Evolutionary conservation across 352 stramenopile species (phyloP), one percentile per base, ranked within the genome.

Genomic region (Heterotrichella gracilis): DNA sequence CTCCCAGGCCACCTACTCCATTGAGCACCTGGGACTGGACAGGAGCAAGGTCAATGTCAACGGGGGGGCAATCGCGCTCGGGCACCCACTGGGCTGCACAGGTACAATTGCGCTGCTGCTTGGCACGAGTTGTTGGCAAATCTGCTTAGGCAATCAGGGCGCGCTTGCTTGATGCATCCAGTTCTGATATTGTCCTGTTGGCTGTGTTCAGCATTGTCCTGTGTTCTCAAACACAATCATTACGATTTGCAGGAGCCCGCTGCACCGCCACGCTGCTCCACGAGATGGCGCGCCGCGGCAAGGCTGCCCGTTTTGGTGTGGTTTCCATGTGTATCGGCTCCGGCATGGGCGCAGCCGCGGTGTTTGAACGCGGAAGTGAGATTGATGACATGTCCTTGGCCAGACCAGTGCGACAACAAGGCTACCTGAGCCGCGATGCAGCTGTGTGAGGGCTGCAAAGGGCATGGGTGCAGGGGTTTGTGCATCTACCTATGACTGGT

Each of bases 241-340:
- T n/a, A n/a, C n/a, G n/a, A n/a, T n/a, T n/a, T n/a, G n/a, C 70
- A 22, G 70, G 70, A 20, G 70, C 70, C 23, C 84, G 84, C 69
- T 80, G 87, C 72, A 75, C 85, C 24, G 81, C 81, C 40, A 92
- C 84, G 63, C 76, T 92, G 32, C 73, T 90, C 70, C 78, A 88
- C 76, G 77, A 89, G 74, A 76, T 92, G 23, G 83, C 88, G 77
- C 77, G 83, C 63, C n/a, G n/a, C n/a, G n/a, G n/a, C n/a, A 83
- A 76, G 68, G 80, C 85, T 24, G 76, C 82, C 70, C 76, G 78
- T 53, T 87, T 85, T 70, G 84, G 85, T 25, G 81, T 90, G 25
- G 85, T 91, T 64, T 88, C 81, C 64, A 91, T 91, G 83, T 92
- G 85, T 78, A 88, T 90, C 73, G 85, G 85, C 74, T 90, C 84